These are phyloP conservation scores for Musa itinerans DNA, from an alignment of 176 grass and related monocot genomes.

Conservation along the genomic window DNA sequence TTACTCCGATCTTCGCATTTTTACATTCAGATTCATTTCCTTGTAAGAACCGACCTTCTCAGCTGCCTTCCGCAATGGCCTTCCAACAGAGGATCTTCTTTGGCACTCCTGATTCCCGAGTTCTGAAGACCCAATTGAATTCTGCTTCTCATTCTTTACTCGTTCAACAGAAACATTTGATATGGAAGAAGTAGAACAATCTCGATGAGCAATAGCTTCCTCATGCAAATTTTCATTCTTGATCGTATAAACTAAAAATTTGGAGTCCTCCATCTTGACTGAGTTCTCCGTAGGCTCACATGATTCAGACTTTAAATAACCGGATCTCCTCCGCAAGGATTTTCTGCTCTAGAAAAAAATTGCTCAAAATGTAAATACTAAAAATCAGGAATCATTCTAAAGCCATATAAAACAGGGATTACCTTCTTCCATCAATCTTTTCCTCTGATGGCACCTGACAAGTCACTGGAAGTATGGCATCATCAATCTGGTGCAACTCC, in stretches of 20 bases:
- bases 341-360: not conserved
- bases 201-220: not conserved
- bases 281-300: not conserved
- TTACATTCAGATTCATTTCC: constrained; percentile 45
- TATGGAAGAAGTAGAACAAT: not conserved
- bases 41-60: constrained; percentile 46
- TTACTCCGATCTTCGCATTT: constrained; percentile 33
- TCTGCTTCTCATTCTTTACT: constrained; percentile 2
- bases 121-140: not conserved
- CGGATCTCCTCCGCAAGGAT: not conserved
- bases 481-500: not conserved
- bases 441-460: constrained; percentile 13
- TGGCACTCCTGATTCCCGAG: not conserved
- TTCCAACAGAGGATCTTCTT: constrained; percentile 51
- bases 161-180: not conserved
- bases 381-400: not conserved
- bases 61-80: constrained; percentile 39
- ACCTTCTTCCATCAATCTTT: constrained; percentile 35
- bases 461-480: not conserved
- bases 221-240: not conserved
- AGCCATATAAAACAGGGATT: not conserved
- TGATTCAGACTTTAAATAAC: not conserved
- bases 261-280: constrained; percentile 46
- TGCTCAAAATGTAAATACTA: not conserved
- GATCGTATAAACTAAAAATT: constrained; percentile 21